These are phyloP conservation scores for Amesomyces nigricolor DNA, from an alignment of 2,329 filamentous ascomycete species.

Conservation along the genomic window DNA sequence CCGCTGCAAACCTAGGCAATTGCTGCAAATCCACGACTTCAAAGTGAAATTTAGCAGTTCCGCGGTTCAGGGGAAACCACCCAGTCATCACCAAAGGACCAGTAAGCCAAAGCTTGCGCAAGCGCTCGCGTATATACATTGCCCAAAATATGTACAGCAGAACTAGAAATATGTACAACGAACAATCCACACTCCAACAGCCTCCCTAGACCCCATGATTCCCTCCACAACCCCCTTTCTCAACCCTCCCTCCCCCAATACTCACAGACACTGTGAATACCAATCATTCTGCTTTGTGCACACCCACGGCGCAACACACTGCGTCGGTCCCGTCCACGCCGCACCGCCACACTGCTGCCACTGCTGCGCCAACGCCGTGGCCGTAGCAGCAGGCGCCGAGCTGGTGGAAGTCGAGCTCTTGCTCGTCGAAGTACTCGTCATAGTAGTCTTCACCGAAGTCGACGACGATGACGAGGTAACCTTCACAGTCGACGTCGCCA, in stretches of 20 bases:
- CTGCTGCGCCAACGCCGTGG: conserved; percentile 15
- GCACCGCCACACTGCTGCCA: conserved; percentile 24
- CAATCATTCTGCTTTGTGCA: conserved; percentile 25
- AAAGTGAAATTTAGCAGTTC: too few relatives aligned
- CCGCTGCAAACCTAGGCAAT: too few relatives aligned
- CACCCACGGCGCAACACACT: conserved; percentile 19
- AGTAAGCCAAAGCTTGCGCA: not conserved
- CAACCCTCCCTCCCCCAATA: too few relatives aligned
- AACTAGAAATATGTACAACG: not conserved
- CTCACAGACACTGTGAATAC: conserved; percentile 26
- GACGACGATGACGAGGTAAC: not conserved
- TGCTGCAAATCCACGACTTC: too few relatives aligned
- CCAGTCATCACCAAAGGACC: too few relatives aligned
- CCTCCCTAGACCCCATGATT: too few relatives aligned
- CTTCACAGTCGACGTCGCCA: conserved; percentile 3
- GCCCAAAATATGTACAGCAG: not conserved
- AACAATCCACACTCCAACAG: not conserved
- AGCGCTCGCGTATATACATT: not conserved
- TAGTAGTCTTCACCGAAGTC: conserved; percentile 5
- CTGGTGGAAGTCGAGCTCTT: conserved; percentile 17
- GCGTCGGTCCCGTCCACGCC: conserved; percentile 22
- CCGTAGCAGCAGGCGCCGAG: conserved; percentile 10
- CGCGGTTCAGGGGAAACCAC: too few relatives aligned
- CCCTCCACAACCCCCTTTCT: too few relatives aligned
- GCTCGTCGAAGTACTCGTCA: not conserved